Percentiles rank a stretch among this genome's conserved stretches.
phyloP scores from a whole-genome alignment of 2,329 filamentous ascomycete species.

The Calonectria naviculata region DNA sequence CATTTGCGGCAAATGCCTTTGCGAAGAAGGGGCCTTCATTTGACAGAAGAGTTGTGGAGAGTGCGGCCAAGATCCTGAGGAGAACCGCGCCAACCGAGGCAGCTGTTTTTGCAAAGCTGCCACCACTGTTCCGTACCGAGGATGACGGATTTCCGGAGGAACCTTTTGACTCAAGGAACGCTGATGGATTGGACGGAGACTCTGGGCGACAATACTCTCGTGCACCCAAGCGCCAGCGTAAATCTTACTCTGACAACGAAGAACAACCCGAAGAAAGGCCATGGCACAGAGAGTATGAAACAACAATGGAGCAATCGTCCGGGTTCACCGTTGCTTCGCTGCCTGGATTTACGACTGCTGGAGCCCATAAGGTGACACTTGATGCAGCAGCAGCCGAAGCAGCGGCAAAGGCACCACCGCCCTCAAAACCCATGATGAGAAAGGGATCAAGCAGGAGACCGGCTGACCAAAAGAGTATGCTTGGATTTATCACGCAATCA shows the following conservation, averaged over 20 bases:
- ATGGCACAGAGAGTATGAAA: constrained; percentile 61
- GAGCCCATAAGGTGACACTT: constrained; percentile 61
- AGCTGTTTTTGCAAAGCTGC: constrained; percentile 64
- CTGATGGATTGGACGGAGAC: constrained; percentile 32
- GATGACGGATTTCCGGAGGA: constrained; percentile 77
- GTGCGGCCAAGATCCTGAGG: constrained; percentile 77
- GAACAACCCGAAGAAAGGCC: constrained; percentile 41
- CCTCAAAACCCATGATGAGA: constrained; percentile 32
- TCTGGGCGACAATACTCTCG: constrained; percentile 30
- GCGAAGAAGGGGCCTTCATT: constrained; percentile 76
- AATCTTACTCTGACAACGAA: constrained; percentile 25
- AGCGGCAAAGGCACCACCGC: constrained; percentile 23
- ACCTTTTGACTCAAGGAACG: constrained; percentile 57
- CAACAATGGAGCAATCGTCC: constrained; percentile 70
- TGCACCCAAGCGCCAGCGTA: constrained; percentile 45
- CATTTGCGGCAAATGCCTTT: constrained; percentile 54
- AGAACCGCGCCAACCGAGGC: constrained; percentile 68
- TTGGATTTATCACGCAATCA: constrained; percentile 51
- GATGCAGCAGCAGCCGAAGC: constrained; percentile 33
- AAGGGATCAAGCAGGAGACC: constrained; percentile 46
- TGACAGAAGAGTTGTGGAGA: constrained; percentile 68
- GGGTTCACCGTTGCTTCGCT: constrained; percentile 69
- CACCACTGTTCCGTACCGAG: constrained; percentile 66
- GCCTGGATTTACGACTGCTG: constrained; percentile 72
- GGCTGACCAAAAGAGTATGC: constrained; percentile 54